Percentiles rank a stretch among this genome's conserved stretches.
phyloP scores from a whole-genome alignment of 2,329 filamentous ascomycete species.

The Talaromyces sp. region DNA sequence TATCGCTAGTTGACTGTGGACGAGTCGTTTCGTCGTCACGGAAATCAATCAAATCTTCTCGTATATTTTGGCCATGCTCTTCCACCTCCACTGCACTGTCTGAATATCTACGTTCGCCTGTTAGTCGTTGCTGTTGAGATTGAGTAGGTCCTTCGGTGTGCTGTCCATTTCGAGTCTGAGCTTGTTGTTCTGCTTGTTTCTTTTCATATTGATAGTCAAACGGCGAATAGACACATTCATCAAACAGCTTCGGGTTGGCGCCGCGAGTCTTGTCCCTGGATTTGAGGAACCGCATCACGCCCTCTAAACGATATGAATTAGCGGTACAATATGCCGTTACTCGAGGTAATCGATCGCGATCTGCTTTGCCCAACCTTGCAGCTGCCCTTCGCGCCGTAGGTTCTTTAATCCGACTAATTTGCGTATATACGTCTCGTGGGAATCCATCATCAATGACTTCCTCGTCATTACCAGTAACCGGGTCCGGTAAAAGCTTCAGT shows the following conservation, averaged over 20 bases:
- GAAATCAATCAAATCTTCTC: conserved; percentile 64
- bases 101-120: conserved; percentile 67
- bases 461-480: conserved; percentile 75
- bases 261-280: conserved; percentile 72
- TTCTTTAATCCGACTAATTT: conserved; percentile 97
- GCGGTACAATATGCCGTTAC: conserved; percentile 97
- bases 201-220: conserved; percentile 70
- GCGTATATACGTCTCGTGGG: conserved; percentile 91
- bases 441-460: conserved; percentile 81
- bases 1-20: conserved; percentile 27
- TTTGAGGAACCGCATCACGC: conserved; percentile 86
- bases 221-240: conserved; percentile 95
- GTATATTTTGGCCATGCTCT: conserved; percentile 53
- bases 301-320: conserved; percentile 84
- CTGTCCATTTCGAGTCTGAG: conserved; percentile 34
- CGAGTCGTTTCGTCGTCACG: conserved; percentile 45
- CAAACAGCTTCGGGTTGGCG: conserved; percentile 84
- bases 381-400: conserved; percentile 89
- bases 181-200: conserved; percentile 30
- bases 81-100: conserved; percentile 63
- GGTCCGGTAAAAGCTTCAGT: conserved; percentile 91
- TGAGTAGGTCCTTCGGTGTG: conserved; percentile 25
- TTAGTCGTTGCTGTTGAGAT: conserved; percentile 23
- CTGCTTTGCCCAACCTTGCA: conserved; percentile 86
- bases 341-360: conserved; percentile 77